Base-by-base conservation (phyloP, 495 filamentous ascomycete species). In the Cairneyella variabilis region DNA sequence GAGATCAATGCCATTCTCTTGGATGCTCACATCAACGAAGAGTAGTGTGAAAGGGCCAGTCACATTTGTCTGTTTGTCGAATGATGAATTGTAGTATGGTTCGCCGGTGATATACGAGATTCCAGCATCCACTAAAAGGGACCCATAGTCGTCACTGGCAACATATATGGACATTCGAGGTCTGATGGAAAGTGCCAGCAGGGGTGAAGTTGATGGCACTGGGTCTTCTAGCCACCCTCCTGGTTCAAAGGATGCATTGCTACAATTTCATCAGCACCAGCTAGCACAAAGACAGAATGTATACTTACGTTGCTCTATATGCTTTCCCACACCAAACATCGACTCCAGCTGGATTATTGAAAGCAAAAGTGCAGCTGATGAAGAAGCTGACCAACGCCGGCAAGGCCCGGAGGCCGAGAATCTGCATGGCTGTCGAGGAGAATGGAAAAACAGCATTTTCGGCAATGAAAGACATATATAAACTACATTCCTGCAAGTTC, bases 101-200 rank as follows among this genome's bases (percentile, higher is more conserved):
- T 60, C 55, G 0, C 81, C 82, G 32, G 66, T 58, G 51, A 70
- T 75, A 42, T 72, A 70, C 1, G 81, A 85, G 5, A 84, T 59
- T 22, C 60, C 62, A 1, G 84, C 75, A 56, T 80, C 76, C 25
- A 88, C 69, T 32, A 87, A 71, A 38, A 87, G 80, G 7, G 78
- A 75, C 9, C 68, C 83, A 8, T 58, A 51, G 3, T 21, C 48
- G 56, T 86, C 83, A 28, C 60, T 67, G 10, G 63, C 64, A 2
- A 80, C 65, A 63, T 86, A 89, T 27, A 84, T 64, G 48, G 68
- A 82, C 62, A 83, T 72, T 3, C 83, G 79, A 1, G 83, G 78
- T 21, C 75, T 70, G 52, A 87, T 67, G 17, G 73, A 71, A 8
- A 89, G 62, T 61, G 84, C 63, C 0, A 88, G 59, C 3, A 79